Percentiles rank a stretch among this genome's conserved stretches.
These are phyloP conservation scores for Aspergillus viridinutans DNA, from an alignment of 2,329 filamentous ascomycete species.

Conservation along the genomic window DNA sequence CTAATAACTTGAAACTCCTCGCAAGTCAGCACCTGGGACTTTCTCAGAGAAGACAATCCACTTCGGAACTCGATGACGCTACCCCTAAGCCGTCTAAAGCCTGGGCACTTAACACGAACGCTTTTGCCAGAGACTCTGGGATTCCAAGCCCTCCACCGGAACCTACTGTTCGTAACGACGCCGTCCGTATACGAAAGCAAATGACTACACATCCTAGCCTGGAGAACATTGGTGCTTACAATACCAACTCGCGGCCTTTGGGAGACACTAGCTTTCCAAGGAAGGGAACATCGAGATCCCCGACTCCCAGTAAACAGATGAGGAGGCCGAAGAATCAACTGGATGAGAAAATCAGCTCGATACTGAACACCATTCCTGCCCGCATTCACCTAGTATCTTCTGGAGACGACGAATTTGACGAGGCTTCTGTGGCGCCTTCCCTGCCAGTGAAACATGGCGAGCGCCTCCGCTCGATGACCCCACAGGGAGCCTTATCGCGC, in stretches of 20 bases:
- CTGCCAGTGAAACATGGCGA: conserved; percentile 36
- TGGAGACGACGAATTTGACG: conserved; percentile 36
- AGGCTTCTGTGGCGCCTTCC: conserved; percentile 29
- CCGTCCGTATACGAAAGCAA: conserved; percentile 24
- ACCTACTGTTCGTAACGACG: conserved; percentile 19
- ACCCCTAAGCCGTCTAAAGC: conserved; percentile 5
- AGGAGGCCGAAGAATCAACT: conserved; percentile 61
- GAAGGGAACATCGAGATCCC: conserved; percentile 25
- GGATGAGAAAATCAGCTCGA: conserved; percentile 73
- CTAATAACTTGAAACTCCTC: conserved; percentile 4
- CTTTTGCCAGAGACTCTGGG: conserved; percentile 14
- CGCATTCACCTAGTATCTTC: conserved; percentile 67
- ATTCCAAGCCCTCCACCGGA: conserved; percentile 12
- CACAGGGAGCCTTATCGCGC: conserved; percentile 32
- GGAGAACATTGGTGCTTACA: conserved; percentile 29
- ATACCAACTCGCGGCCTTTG: conserved; percentile 19
- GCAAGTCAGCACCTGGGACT: conserved; percentile 11
- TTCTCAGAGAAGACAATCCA: conserved; percentile 12
- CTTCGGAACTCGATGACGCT: conserved; percentile 6
- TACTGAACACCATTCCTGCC: conserved; percentile 72
- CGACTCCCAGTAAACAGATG: conserved; percentile 39
- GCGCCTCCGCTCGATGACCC: conserved; percentile 36
- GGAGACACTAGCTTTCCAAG: conserved; percentile 15
- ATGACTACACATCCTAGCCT: conserved; percentile 30
- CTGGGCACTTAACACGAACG: conserved; percentile 15